A percentile compares a stretch with the other conserved stretches of the same genome.
Evolutionary conservation across 345 rosid genomes (phyloP).

Genomic region (Anacardium occidentale): DNA sequence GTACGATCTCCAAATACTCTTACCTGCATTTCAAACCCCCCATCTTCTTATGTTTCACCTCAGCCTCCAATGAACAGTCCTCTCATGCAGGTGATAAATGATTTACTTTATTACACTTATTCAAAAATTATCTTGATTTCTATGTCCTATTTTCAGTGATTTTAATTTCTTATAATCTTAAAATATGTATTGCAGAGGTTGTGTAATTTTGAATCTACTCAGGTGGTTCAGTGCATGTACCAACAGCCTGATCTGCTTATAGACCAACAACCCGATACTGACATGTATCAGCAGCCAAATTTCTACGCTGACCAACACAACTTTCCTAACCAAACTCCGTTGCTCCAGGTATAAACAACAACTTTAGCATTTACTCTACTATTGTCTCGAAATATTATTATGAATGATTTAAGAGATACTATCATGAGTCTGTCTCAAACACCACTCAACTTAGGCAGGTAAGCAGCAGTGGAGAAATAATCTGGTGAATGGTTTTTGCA

Average conservation of each 20-base stretch:
- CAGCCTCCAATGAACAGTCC: slow-evolving; percentile 25
- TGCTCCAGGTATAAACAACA: slow-evolving; percentile 26
- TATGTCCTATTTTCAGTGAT: neutral
- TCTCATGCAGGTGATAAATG: slow-evolving; percentile 28
- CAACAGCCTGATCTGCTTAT: slow-evolving; percentile 27
- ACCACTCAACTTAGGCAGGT: slow-evolving; percentile 26
- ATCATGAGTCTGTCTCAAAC: slow-evolving; percentile 14
- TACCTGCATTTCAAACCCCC: slow-evolving; percentile 24
- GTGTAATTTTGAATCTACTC: slow-evolving; percentile 28
- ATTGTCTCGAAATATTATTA: neutral
- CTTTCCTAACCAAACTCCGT: slow-evolving; percentile 23
- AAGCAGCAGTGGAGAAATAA: neutral
- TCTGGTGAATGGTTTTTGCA: neutral
- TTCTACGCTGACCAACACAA: slow-evolving; percentile 27
- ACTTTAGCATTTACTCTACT: neutral
- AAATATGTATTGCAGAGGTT: slow-evolving; percentile 25
- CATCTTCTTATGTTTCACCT: slow-evolving; percentile 24
- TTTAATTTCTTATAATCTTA: neutral
- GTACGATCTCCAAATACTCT: slow-evolving; percentile 6
- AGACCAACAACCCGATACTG: slow-evolving; percentile 24
- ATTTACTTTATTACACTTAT: slow-evolving; percentile 2
- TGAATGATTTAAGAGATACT: neutral
- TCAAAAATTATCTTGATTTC: neutral
- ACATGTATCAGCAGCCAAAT: slow-evolving; percentile 29
- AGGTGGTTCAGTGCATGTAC: slow-evolving; percentile 26